Conservation (phyloP, 1,284 basidiomycete genomes). For the Sanguinoderma infundibulare region DNA sequence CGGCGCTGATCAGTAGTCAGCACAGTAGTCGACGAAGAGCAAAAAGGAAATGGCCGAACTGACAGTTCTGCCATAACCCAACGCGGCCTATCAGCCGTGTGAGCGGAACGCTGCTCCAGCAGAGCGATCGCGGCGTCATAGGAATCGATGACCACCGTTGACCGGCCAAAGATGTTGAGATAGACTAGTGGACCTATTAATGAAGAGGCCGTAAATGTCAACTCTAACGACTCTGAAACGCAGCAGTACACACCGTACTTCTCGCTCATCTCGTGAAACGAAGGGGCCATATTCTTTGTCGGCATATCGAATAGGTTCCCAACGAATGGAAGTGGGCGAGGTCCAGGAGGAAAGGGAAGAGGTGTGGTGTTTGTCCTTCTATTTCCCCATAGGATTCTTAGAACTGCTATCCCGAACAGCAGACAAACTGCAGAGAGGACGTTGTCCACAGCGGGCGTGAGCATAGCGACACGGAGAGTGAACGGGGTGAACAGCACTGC, state of each 20-base stretch:
- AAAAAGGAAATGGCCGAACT: neutral
- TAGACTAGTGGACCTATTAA: slow-evolving; percentile 20
- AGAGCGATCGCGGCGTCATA: slow-evolving; percentile 22
- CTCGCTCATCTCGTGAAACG: slow-evolving; percentile 14
- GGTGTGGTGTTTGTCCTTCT: neutral
- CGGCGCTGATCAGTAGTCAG: slow-evolving; percentile 6
- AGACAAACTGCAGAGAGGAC: neutral
- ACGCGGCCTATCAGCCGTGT: slow-evolving; percentile 16
- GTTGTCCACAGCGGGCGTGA: neutral
- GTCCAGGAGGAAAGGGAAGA: slow-evolving; percentile 17
- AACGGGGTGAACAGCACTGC: too few relatives aligned
- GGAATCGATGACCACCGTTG: slow-evolving; percentile 24
- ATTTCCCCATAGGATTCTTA: neutral
- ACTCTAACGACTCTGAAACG: too few relatives aligned
- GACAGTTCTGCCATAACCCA: slow-evolving; percentile 20
- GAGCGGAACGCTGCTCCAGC: slow-evolving; percentile 23
- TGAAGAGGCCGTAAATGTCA: neutral
- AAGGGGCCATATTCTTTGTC: slow-evolving; percentile 10
- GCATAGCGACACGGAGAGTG: too few relatives aligned
- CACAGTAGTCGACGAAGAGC: neutral
- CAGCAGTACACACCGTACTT: slow-evolving; percentile 22
- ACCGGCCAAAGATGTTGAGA: slow-evolving; percentile 18
- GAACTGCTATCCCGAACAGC: neutral
- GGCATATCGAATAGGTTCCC: slow-evolving; percentile 27
- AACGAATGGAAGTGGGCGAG: slow-evolving; percentile 16